Conservation (phyloP, 148 eudicot species). For the Nyssa sinensis region DNA sequence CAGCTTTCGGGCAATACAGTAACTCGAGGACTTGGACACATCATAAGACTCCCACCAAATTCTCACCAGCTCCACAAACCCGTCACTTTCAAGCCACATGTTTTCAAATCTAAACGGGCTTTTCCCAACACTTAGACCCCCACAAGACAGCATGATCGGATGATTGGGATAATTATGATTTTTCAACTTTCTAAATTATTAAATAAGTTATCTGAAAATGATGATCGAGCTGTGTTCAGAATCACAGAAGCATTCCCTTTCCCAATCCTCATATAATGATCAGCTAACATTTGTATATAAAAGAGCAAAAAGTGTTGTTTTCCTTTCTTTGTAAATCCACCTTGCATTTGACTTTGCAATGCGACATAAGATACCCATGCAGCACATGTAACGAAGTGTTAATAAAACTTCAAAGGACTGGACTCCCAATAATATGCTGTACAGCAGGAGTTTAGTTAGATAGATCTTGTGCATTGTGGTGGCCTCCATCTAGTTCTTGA, state of each 20-base stretch:
- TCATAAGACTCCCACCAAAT: no score
- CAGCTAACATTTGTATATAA: neutral
- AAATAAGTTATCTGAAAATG: neutral
- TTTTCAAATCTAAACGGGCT: no score
- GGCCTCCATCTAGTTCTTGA: neutral
- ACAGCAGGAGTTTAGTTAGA: neutral
- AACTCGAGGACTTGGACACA: no score
- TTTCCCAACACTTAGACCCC: no score
- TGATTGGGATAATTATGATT: no score
- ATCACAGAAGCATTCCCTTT: neutral
- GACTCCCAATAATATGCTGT: constrained; percentile 1
- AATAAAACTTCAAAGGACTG: neutral
- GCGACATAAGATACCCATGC: neutral
- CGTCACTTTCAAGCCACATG: no score
- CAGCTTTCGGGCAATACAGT: no score
- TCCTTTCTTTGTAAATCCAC: neutral
- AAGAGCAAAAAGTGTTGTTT: neutral
- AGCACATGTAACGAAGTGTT: neutral
- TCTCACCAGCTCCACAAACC: no score
- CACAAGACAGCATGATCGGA: no score
- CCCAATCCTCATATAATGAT: neutral
- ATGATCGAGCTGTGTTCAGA: neutral
- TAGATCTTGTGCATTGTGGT: neutral
- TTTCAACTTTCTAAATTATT: neutral
- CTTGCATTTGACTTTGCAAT: neutral